Evolutionary conservation across 768 basidiomycete genomes (phyloP).

Genomic region (Suillus subluteus): DNA sequence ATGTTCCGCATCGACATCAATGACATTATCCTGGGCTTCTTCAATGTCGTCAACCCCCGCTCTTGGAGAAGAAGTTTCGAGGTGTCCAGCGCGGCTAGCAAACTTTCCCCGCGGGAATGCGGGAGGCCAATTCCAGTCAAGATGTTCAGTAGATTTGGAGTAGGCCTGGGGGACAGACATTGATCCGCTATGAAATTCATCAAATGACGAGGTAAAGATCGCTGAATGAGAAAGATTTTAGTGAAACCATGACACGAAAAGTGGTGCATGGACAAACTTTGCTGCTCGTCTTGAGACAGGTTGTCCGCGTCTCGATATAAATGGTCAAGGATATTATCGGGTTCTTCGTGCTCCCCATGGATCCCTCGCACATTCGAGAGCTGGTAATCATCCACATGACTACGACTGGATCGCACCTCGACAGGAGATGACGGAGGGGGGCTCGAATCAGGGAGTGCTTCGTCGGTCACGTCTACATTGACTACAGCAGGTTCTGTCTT

Average conservation of each 20-base stretch:
- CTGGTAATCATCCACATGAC: background rate
- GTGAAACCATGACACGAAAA: background rate
- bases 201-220: constrained; percentile 1
- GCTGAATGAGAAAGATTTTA: constrained; percentile 3
- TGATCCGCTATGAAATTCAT: background rate
- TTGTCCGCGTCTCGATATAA: constrained; percentile 12
- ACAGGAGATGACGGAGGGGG: constrained; percentile 14
- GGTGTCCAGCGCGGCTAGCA: constrained; percentile 22
- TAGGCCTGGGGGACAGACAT: constrained; percentile 7
- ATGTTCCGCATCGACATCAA: constrained; percentile 20
- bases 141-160: constrained; percentile 20
- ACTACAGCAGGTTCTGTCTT: background rate
- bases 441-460: constrained; percentile 13
- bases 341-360: background rate
- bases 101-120: constrained; percentile 32
- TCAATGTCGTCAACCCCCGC: constrained; percentile 18
- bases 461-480: constrained; percentile 7
- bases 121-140: constrained; percentile 41
- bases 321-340: constrained; percentile 10
- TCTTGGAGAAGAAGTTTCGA: constrained; percentile 14
- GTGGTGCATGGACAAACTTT: constrained; percentile 2
- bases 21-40: constrained; percentile 24
- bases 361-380: constrained; percentile 3
- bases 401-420: constrained; percentile 4
- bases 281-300: constrained; percentile 6